These are phyloP conservation scores for Fraxinus floribunda DNA, from an alignment of 305 asterid genomes.

Conservation along the genomic window DNA sequence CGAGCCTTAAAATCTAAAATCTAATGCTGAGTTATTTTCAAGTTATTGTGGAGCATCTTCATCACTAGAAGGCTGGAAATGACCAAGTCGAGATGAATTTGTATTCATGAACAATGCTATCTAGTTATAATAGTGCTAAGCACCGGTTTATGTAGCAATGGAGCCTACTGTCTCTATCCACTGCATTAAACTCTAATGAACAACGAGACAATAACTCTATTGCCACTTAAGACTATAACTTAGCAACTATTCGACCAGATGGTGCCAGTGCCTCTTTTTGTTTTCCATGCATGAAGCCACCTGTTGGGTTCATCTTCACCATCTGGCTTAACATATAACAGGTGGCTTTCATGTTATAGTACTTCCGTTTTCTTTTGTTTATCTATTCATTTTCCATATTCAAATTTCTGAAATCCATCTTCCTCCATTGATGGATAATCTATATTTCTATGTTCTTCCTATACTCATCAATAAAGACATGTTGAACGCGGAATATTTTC, in stretches of 20 bases:
- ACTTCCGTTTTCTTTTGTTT: background rate
- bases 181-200: background rate
- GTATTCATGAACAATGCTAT: too few relatives aligned
- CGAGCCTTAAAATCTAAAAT: too few relatives aligned
- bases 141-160: too few relatives aligned
- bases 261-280: background rate
- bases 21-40: too few relatives aligned
- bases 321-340: background rate
- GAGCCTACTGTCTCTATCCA: background rate
- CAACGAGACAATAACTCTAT: background rate
- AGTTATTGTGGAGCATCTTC: too few relatives aligned
- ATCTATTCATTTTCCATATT: background rate
- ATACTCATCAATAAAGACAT: too few relatives aligned
- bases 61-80: too few relatives aligned
- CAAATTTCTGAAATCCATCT: background rate
- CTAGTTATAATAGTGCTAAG: too few relatives aligned
- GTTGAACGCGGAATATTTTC: too few relatives aligned
- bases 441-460: background rate
- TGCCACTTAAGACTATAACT: background rate
- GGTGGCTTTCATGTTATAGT: background rate
- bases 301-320: constrained; percentile 15
- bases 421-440: background rate
- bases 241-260: background rate
- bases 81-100: too few relatives aligned
- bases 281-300: constrained; percentile 30